Conservation (phyloP, 2,329 filamentous ascomycete species). For the Zalaria sp. region DNA sequence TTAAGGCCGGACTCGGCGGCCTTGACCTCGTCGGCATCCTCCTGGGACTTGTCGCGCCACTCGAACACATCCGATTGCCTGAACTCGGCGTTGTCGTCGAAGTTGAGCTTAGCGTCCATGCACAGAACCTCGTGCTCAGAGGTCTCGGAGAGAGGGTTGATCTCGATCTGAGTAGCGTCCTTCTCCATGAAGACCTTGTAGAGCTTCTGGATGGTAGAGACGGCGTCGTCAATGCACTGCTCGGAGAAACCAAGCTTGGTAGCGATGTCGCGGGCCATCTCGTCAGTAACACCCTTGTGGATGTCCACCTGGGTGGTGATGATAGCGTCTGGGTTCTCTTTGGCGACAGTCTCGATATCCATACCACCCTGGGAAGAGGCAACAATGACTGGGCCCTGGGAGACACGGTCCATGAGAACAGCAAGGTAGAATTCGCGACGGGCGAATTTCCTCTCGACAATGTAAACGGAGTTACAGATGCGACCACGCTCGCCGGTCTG, state of each 20-base stretch:
- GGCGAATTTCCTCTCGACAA: constrained; percentile 99
- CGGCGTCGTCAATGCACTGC: constrained; percentile 92
- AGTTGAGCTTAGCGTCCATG: constrained; percentile 98
- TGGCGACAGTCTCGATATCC: constrained; percentile 97
- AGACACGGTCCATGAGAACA: constrained; percentile 90
- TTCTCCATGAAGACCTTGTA: constrained; percentile 98
- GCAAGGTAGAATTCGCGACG: constrained; percentile 98
- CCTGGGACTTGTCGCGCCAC: constrained; percentile 88
- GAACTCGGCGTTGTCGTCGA: constrained; percentile 98
- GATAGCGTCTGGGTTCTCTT: constrained; percentile 94
- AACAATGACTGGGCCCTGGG: constrained; percentile 87
- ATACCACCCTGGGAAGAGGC: constrained; percentile 97
- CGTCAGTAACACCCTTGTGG: constrained; percentile 86
- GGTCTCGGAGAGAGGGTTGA: constrained; percentile 97
- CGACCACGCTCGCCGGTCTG: constrained; percentile 90
- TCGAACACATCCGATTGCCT: constrained; percentile 92
- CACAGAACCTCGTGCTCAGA: constrained; percentile 95
- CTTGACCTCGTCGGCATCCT: constrained; percentile 95
- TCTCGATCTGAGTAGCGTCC: constrained; percentile 98
- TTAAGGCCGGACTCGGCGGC: constrained; percentile 88
- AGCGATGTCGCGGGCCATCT: constrained; percentile 81
- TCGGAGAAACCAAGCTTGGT: constrained; percentile 92
- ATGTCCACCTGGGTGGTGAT: constrained; percentile 89
- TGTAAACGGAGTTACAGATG: constrained; percentile 94
- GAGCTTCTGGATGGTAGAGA: constrained; percentile 93